Evolutionary conservation across 805 yeast genomes (phyloP).

Genomic region (Kurtzmaniella cleridarum): DNA sequence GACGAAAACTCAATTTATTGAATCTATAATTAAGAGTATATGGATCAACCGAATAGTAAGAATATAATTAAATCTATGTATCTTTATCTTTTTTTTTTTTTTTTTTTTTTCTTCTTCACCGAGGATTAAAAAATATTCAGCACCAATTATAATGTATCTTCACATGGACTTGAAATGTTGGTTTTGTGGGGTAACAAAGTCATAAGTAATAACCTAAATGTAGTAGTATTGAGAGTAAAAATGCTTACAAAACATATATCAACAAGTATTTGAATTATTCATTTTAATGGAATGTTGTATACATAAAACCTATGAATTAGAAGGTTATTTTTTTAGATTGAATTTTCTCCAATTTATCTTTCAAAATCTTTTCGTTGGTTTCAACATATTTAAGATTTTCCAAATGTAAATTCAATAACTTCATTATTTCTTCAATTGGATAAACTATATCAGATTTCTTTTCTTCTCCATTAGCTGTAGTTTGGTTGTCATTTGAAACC

Average conservation of each 20-base stretch:
- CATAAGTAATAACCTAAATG: not conserved
- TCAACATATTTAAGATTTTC: slow-evolving; percentile 88
- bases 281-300: not conserved
- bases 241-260: not conserved
- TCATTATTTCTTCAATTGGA: slow-evolving; percentile 65
- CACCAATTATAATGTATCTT: no score
- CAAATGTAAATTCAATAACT: slow-evolving; percentile 79
- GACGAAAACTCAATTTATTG: not conserved
- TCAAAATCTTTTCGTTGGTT: slow-evolving; percentile 60
- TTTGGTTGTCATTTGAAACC: slow-evolving; percentile 28
- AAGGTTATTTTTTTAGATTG: not conserved
- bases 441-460: slow-evolving; percentile 26
- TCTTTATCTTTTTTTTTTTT: not conserved
- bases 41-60: not conserved
- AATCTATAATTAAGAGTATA: not conserved
- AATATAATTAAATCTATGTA: not conserved
- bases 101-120: not conserved
- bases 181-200: no score
- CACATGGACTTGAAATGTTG: no score
- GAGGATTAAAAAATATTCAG: no score
- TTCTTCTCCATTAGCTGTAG: slow-evolving; percentile 7
- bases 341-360: slow-evolving; percentile 52
- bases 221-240: not conserved
- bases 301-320: not conserved
- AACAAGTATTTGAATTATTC: not conserved